Evolutionary conservation across 2,329 filamentous ascomycete species (phyloP), one percentile per base, ranked within the genome.

Genomic region (Sporothrix brunneoviolacea): DNA sequence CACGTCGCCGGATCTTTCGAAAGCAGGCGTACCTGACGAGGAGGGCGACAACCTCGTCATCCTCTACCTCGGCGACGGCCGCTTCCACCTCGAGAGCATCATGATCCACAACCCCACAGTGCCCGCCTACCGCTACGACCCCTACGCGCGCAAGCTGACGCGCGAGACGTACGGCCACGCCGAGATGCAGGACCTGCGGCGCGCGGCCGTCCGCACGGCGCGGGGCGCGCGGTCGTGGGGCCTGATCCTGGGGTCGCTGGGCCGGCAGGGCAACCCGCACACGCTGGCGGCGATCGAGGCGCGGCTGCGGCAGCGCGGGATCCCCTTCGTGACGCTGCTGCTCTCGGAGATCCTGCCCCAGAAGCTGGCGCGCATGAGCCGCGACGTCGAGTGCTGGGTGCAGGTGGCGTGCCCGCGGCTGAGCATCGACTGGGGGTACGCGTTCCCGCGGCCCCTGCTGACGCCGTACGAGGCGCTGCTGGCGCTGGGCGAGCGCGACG

Each of bases 351-450:
- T 98, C 49, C 96, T 97, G 65, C 93, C 94, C 0, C 91, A 89
- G 0, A 98, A 97, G 70, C 70, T 98, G 57, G 90, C 88, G 0
- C 83, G 93, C 74, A 96, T 98, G 89, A 57, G 56, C 51, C 70
- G 72, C 27, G 91, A 97, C 62, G 88, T 98, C 3, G 91, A 96
- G 64, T 95, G 90, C 60, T 98, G 93, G 93, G 91, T 98, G 35
- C 93, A 98, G 69, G 90, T 98, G 45, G 93, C 93, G 5, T 98
- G 93, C 68, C 93, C 93, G n/a, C 74, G 93, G 44, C 64, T 98
- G 64, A 97, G 91, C 66, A 98, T 98, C 59, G 93, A 98, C 69
- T 98, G 93, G 93, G 93, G 93, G 0, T 97, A 97, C 70, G 93
- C 93, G 1, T 98, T 98, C 64, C 80, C 89, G 1, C 72, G 88